phyloP scores from a whole-genome alignment of 2,329 filamentous ascomycete genomes.

The Nigrograna mackinnonii region DNA sequence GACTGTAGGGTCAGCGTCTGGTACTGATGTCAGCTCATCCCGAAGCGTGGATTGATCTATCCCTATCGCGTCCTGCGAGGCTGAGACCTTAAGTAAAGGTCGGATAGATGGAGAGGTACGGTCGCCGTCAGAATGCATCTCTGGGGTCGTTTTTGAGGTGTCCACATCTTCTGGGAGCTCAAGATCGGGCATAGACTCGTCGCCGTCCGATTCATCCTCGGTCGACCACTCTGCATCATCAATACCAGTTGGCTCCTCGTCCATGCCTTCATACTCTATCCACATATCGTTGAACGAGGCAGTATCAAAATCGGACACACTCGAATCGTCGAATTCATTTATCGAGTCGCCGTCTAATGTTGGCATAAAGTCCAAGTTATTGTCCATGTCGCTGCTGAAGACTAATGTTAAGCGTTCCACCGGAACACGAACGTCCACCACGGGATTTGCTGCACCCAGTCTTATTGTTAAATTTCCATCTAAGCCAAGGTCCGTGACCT shows the following conservation, averaged over 20 bases:
- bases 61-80: not conserved
- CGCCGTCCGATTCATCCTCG: constrained; percentile 36
- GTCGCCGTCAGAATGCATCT: constrained; percentile 30
- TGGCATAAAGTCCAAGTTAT: constrained; percentile 25
- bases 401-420: constrained; percentile 55
- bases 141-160: constrained; percentile 40
- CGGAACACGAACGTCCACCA: constrained; percentile 53
- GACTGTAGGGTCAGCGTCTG: too few species aligned
- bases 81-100: too few species aligned
- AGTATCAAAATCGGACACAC: constrained; percentile 33
- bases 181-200: constrained; percentile 36
- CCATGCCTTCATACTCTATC: constrained; percentile 42
- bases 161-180: constrained; percentile 19
- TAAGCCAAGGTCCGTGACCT: constrained; percentile 57
- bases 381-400: constrained; percentile 47
- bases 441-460: constrained; percentile 54
- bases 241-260: constrained; percentile 29
- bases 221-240: constrained; percentile 42
- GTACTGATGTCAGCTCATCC: not conserved
- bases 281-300: constrained; percentile 41
- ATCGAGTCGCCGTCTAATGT: constrained; percentile 30
- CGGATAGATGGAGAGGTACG: constrained; percentile 8
- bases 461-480: constrained; percentile 59
- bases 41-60: not conserved
- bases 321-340: constrained; percentile 36